Conservation (phyloP, 1,139 yeast genomes). For the Yamadazyma siamensis region DNA sequence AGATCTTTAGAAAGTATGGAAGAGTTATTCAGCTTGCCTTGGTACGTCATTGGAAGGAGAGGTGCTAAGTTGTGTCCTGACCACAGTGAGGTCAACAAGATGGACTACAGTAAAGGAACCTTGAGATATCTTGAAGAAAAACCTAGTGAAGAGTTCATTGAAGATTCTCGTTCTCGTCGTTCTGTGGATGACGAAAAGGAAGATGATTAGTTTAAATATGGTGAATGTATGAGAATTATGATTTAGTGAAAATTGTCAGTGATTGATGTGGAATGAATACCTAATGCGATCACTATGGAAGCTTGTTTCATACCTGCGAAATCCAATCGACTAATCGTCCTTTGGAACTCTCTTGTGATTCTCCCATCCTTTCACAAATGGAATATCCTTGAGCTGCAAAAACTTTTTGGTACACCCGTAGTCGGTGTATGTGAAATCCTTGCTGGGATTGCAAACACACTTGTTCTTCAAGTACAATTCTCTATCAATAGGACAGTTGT, state of each 20-base stretch:
- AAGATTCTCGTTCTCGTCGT: constrained; percentile 9
- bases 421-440: constrained; percentile 74
- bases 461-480: constrained; percentile 48
- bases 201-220: constrained; percentile 2
- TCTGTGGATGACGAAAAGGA: constrained; percentile 9
- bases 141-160: constrained; percentile 13
- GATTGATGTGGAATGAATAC: too few relatives aligned
- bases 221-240: too few relatives aligned
- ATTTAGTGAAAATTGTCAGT: too few relatives aligned
- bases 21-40: constrained; percentile 54
- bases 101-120: constrained; percentile 11
- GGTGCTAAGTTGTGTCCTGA: constrained; percentile 53
- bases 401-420: constrained; percentile 83
- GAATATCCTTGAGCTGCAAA: constrained; percentile 57
- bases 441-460: constrained; percentile 68
- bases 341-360: too few relatives aligned
- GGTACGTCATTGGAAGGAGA: constrained; percentile 55
- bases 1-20: constrained; percentile 56
- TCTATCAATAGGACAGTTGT: constrained; percentile 71
- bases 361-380: constrained; percentile 79
- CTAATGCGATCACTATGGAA: too few relatives aligned
- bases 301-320: too few relatives aligned
- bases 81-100: constrained; percentile 34
- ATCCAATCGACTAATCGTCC: constrained; percentile 31
- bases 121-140: constrained; percentile 11